phyloP scores from a whole-genome alignment of 176 grass and related monocot species.

The Oryza coarctata region DNA sequence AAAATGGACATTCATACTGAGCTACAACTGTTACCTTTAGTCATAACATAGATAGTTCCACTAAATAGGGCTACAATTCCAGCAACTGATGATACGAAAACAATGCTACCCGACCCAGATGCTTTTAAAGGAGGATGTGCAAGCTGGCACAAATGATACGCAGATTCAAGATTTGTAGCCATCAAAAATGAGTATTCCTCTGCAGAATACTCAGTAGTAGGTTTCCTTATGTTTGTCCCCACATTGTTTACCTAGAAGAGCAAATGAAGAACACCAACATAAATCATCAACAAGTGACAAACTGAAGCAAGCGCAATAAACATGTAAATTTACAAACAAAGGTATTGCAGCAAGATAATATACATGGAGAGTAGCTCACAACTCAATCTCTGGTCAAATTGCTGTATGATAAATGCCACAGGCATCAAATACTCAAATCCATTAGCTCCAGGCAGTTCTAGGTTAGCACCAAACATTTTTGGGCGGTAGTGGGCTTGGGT shows the following conservation, averaged over 20 bases:
- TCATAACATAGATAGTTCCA: slow-evolving; percentile 41
- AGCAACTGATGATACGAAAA: slow-evolving; percentile 68
- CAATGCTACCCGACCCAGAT: slow-evolving; percentile 60
- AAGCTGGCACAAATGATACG: slow-evolving; percentile 69
- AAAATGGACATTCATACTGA: not conserved
- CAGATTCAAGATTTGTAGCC: slow-evolving; percentile 71
- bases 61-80: slow-evolving; percentile 17
- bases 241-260: slow-evolving; percentile 64
- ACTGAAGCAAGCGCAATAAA: not conserved
- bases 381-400: not conserved
- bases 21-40: slow-evolving; percentile 49
- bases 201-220: slow-evolving; percentile 48
- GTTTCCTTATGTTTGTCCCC: slow-evolving; percentile 60
- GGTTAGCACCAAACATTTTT: not conserved
- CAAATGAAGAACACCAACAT: not conserved
- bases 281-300: not conserved
- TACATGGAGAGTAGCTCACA: not conserved
- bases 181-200: slow-evolving; percentile 74
- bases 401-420: not conserved
- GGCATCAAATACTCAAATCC: not conserved
- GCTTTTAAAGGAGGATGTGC: slow-evolving; percentile 76
- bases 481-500: not conserved
- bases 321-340: slow-evolving; percentile 2
- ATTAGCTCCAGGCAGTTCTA: not conserved
- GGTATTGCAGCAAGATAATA: not conserved